Percentiles rank a stretch among this genome's conserved stretches.
Evolutionary conservation across 805 yeast genomes (phyloP).

Genomic region (Brettanomyces bruxellensis): DNA sequence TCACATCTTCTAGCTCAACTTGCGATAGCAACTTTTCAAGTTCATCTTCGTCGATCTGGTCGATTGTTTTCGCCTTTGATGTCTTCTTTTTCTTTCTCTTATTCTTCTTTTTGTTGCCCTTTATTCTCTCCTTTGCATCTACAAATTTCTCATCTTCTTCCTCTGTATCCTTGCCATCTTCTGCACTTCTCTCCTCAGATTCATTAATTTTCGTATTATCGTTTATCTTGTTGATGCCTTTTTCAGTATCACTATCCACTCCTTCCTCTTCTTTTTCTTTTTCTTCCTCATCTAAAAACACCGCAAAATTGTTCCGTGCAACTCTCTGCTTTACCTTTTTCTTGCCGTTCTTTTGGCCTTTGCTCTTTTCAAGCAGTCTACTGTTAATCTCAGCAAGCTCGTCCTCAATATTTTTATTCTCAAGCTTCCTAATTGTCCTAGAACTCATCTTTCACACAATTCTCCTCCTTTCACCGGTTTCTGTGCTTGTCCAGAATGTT

Average conservation of each 20-base stretch:
- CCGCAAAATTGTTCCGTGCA: slow-evolving; percentile 34
- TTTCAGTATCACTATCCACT: background rate
- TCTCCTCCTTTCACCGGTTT: no score
- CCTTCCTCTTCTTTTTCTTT: slow-evolving; percentile 1
- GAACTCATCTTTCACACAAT: slow-evolving; percentile 32
- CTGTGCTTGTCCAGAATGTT: no score
- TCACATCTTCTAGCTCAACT: slow-evolving; percentile 17
- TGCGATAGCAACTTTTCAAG: slow-evolving; percentile 47
- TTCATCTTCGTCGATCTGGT: slow-evolving; percentile 28
- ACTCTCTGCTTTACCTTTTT: slow-evolving; percentile 12
- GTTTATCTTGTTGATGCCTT: background rate
- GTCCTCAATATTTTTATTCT: slow-evolving; percentile 22
- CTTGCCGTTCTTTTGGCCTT: slow-evolving; percentile 8
- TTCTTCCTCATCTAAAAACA: slow-evolving; percentile 21
- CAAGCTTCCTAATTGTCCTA: slow-evolving; percentile 37
- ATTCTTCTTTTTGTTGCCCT: background rate
- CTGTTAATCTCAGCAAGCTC: slow-evolving; percentile 13
- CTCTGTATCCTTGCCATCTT: background rate
- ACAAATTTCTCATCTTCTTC: background rate
- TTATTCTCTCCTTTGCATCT: background rate
- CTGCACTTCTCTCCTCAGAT: background rate
- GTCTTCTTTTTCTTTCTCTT: slow-evolving; percentile 1
- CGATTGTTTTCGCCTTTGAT: slow-evolving; percentile 16
- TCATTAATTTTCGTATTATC: background rate
- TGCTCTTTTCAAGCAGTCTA: background rate